Evolutionary conservation across 306 rosid genomes (phyloP).

Genomic region (Cucurbita argyrosperma): DNA sequence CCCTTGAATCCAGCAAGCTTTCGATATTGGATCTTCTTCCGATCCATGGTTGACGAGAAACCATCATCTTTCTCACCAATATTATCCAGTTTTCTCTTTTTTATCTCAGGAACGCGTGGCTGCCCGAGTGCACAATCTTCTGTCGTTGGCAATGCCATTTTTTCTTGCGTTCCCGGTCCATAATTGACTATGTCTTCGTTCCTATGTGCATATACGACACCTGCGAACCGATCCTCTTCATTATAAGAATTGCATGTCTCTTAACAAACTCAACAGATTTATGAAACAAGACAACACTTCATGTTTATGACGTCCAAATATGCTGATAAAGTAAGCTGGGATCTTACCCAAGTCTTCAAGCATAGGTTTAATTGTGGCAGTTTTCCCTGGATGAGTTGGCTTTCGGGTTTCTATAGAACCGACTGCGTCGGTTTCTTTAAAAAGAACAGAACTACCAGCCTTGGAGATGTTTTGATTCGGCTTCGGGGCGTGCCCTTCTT

Average conservation of each 20-base stretch:
- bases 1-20: constrained; percentile 44
- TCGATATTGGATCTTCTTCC: constrained; percentile 45
- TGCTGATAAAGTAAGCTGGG: background rate
- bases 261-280: background rate
- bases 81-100: constrained; percentile 19
- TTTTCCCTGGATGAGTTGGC: constrained; percentile 16
- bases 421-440: constrained; percentile 18
- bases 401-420: constrained; percentile 9
- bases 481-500: background rate
- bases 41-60: constrained; percentile 20
- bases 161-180: constrained; percentile 30
- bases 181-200: constrained; percentile 66
- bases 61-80: constrained; percentile 12
- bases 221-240: constrained; percentile 15
- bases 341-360: constrained; percentile 56
- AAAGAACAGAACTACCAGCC: constrained; percentile 11
- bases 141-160: constrained; percentile 10
- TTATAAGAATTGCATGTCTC: background rate
- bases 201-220: constrained; percentile 70
- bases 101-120: constrained; percentile 10
- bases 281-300: background rate
- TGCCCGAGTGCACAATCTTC: constrained; percentile 12
- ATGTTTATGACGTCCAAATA: background rate
- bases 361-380: constrained; percentile 25
- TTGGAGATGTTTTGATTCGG: constrained; percentile 13